phyloP scores from a whole-genome alignment of 208 protist species.

The Acanthamoeba royreba region DNA sequence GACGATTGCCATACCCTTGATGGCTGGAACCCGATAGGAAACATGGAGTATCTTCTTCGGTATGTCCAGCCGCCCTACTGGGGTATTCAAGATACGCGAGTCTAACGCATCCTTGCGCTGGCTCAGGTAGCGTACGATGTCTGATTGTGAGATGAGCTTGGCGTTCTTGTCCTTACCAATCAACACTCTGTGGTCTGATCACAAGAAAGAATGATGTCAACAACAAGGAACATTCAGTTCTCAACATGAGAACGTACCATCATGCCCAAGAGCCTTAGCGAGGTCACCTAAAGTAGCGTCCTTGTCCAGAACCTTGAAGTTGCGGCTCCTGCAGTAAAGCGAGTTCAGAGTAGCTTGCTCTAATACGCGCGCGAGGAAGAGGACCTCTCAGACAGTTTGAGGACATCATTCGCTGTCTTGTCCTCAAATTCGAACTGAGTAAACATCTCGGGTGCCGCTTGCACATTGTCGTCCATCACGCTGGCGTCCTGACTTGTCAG shows the following conservation, averaged over 20 bases:
- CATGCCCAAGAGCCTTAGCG: neutral
- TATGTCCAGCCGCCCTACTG: neutral
- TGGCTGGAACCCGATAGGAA: neutral
- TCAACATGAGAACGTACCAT: neutral
- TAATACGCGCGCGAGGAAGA: too few relatives aligned
- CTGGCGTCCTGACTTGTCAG: neutral
- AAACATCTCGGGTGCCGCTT: neutral
- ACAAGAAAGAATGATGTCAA: neutral
- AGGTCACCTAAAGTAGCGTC: neutral
- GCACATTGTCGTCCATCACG: neutral
- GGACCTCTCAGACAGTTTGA: neutral
- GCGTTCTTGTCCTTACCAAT: neutral
- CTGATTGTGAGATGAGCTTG: neutral
- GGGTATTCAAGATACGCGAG: neutral
- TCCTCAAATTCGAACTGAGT: neutral
- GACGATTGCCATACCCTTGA: neutral
- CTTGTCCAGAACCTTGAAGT: neutral
- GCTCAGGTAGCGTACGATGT: neutral
- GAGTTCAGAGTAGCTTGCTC: too few relatives aligned
- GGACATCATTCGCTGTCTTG: neutral
- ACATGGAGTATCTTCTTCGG: neutral
- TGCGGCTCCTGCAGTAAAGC: neutral
- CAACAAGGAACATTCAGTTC: neutral
- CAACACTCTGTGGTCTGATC: neutral
- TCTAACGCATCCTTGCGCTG: neutral